Conservation (phyloP, 176 grass and related monocot species). For the Musa itinerans region DNA sequence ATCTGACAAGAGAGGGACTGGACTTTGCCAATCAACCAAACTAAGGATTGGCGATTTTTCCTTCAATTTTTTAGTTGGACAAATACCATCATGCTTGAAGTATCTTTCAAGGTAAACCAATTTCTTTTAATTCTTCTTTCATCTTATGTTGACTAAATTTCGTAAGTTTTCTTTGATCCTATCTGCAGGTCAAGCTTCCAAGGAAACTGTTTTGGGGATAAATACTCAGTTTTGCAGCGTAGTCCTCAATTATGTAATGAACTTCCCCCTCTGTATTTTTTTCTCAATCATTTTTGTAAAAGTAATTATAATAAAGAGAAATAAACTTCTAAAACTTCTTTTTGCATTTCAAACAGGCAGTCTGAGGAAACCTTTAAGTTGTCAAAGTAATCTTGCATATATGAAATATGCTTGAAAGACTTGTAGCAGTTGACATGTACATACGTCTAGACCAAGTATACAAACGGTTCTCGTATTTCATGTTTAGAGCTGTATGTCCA, state of each 20-base stretch:
- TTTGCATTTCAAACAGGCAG: no score
- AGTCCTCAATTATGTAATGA: constrained; percentile 49
- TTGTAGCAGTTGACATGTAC: no score
- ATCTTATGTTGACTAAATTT: constrained; percentile 15
- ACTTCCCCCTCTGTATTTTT: background rate
- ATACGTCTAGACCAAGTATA: no score
- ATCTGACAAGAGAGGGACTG: constrained; percentile 29
- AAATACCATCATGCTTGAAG: constrained; percentile 87
- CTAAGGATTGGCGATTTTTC: constrained; percentile 85
- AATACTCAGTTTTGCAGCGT: constrained; percentile 54
- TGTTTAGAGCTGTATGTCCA: no score
- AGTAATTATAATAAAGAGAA: background rate
- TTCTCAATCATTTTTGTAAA: background rate
- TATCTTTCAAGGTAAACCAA: constrained; percentile 78
- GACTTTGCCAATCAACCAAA: constrained; percentile 52
- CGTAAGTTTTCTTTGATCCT: constrained; percentile 10
- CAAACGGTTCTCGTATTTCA: no score
- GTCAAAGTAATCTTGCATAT: no score
- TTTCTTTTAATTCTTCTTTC: constrained; percentile 5
- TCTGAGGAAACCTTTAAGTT: no score
- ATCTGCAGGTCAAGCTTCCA: constrained; percentile 84
- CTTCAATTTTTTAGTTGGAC: constrained; percentile 85
- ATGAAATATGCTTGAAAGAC: no score
- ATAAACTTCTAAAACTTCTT: background rate
- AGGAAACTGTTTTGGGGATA: constrained; percentile 94